These are phyloP conservation scores for Syzygium jambos DNA, from an alignment of 345 rosid genomes.

Conservation along the genomic window DNA sequence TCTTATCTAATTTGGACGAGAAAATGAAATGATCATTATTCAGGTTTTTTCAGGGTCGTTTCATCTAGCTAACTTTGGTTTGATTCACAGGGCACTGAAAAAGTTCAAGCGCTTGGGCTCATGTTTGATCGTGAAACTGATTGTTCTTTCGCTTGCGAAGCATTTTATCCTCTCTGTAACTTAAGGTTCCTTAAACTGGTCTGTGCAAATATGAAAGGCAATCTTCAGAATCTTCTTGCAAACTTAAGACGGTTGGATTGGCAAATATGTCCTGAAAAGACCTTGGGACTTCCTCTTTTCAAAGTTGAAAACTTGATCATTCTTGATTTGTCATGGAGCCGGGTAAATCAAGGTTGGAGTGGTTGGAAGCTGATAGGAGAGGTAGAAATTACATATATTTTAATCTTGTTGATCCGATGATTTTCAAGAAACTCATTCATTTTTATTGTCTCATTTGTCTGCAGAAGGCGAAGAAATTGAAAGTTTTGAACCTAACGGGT, in stretches of 20 bases:
- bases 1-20: background rate
- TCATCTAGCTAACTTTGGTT: background rate
- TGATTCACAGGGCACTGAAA: background rate
- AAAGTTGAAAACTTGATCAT: background rate
- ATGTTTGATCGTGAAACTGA: background rate
- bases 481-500: background rate
- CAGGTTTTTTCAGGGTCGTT: rapidly evolving
- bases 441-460: background rate
- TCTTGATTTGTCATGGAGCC: background rate
- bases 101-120: background rate
- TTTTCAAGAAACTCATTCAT: background rate
- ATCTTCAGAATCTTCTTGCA: background rate
- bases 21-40: background rate
- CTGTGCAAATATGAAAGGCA: background rate
- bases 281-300: rapidly evolving
- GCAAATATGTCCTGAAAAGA: background rate
- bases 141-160: rapidly evolving
- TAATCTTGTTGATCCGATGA: rapidly evolving
- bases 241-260: background rate
- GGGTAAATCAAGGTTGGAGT: background rate
- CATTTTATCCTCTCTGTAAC: background rate
- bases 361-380: background rate
- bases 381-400: background rate
- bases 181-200: background rate
- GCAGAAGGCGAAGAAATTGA: background rate